Percentiles rank a stretch among this genome's conserved stretches.
These are phyloP conservation scores for Podospora tetraspora DNA, from an alignment of 495 filamentous ascomycete species.

Conservation along the genomic window DNA sequence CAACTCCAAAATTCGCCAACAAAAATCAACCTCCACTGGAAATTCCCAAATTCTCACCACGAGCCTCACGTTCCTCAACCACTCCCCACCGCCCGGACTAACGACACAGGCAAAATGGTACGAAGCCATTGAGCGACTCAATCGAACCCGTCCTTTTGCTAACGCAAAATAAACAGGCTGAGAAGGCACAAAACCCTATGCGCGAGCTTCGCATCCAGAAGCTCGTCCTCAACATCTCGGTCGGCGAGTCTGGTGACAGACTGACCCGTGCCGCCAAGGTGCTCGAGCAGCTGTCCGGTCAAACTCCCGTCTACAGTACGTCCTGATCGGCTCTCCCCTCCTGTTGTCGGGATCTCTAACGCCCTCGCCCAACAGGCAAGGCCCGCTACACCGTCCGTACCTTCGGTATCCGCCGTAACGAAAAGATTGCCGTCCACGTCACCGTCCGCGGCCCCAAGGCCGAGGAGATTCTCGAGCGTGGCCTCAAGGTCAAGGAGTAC, in stretches of 20 bases:
- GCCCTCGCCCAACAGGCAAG: slow-evolving; percentile 62
- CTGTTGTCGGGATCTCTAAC: not conserved
- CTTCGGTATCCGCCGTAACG: slow-evolving; percentile 99
- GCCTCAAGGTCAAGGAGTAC: slow-evolving; percentile 99
- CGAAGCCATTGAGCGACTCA: slow-evolving; percentile 1
- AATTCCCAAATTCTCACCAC: slow-evolving; percentile 6
- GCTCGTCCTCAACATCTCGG: slow-evolving; percentile 99
- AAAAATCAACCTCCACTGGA: not conserved
- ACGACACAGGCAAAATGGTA: slow-evolving; percentile 13
- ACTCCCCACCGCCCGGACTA: slow-evolving; percentile 6
- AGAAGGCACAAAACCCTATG: slow-evolving; percentile 95
- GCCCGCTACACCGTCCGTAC: slow-evolving; percentile 99
- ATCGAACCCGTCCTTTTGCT: slow-evolving; percentile 18
- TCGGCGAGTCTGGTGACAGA: slow-evolving; percentile 99
- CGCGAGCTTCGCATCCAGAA: slow-evolving; percentile 99
- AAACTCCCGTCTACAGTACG: slow-evolving; percentile 98
- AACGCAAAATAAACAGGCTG: slow-evolving; percentile 40
- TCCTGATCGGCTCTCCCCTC: slow-evolving; percentile 8
- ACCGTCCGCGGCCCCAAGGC: slow-evolving; percentile 99
- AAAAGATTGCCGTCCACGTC: slow-evolving; percentile 99
- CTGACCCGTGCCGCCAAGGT: slow-evolving; percentile 99
- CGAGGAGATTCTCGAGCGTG: slow-evolving; percentile 99
- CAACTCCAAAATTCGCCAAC: slow-evolving; percentile 8
- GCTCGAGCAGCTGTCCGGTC: slow-evolving; percentile 98
- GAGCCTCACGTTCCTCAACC: slow-evolving; percentile 6